Percentiles rank a stretch among this genome's conserved stretches.
Conservation (phyloP, 441 rosid genomes). For the Hura crepitans region DNA sequence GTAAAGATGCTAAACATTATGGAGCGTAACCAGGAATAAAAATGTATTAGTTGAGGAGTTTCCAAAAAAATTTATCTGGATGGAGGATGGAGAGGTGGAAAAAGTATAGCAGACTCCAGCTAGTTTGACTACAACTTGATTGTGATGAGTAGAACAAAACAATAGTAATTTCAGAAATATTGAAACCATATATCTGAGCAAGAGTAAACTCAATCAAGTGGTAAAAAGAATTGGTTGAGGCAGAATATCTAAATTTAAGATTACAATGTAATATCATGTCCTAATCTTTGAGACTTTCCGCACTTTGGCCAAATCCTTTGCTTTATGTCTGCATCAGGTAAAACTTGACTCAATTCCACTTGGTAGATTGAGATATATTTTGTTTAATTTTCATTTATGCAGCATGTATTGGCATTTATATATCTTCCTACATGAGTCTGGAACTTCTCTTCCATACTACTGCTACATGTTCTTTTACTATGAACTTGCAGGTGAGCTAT, state of each 20-base stretch:
- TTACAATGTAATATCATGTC: too few relatives aligned
- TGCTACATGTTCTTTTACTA: slow-evolving; percentile 12
- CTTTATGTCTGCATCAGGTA: slow-evolving; percentile 1
- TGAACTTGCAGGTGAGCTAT: slow-evolving; percentile 59
- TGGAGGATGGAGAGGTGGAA: not conserved
- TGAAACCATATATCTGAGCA: not conserved
- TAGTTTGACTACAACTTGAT: not conserved
- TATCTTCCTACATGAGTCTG: not conserved
- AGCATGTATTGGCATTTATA: not conserved
- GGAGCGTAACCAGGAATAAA: not conserved
- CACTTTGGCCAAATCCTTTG: not conserved
- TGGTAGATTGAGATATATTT: not conserved
- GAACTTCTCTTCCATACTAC: not conserved
- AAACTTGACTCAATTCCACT: not conserved
- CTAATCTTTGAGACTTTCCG: not conserved
- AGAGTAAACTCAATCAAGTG: not conserved
- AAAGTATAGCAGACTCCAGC: not conserved
- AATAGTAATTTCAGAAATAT: not conserved
- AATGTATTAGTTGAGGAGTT: not conserved
- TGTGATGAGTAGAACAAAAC: not conserved
- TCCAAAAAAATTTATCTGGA: not conserved
- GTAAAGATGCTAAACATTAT: not conserved
- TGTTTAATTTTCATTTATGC: not conserved
- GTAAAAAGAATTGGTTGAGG: not conserved
- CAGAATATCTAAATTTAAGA: not conserved